These are phyloP conservation scores for Rhizoclosmatium sp. DNA, from an alignment of 192 early-diverging fungal species.

Conservation along the genomic window DNA sequence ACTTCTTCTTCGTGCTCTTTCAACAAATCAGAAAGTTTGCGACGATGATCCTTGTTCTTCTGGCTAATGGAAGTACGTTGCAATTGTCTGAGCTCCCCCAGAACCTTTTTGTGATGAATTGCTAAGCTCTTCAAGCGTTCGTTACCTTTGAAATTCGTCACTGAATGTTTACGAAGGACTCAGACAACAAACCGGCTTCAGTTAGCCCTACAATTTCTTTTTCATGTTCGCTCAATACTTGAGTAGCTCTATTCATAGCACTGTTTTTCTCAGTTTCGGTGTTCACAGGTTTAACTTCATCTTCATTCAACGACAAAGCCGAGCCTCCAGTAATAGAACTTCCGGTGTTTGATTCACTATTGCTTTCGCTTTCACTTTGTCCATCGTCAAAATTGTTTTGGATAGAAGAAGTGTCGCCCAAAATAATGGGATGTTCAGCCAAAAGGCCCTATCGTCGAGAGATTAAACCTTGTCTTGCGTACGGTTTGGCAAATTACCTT, in stretches of 20 bases:
- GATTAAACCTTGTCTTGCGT: background rate
- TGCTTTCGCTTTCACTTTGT: constrained; percentile 4
- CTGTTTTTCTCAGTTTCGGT: constrained; percentile 26
- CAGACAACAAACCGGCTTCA: constrained; percentile 14
- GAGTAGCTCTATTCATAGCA: constrained; percentile 22
- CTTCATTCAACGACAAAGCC: background rate
- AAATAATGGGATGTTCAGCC: constrained; percentile 35
- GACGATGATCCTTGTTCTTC: constrained; percentile 36
- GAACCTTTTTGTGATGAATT: constrained; percentile 33
- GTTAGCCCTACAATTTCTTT: constrained; percentile 7
- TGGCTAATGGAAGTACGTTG: constrained; percentile 4
- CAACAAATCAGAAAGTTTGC: constrained; percentile 33
- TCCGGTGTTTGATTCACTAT: constrained; percentile 1
- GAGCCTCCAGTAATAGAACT: constrained; percentile 13
- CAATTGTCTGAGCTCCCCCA: constrained; percentile 27
- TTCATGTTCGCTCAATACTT: constrained; percentile 21
- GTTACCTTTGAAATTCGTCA: constrained; percentile 15
- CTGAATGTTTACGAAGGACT: background rate
- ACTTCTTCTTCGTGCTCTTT: constrained; percentile 46
- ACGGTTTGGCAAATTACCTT: constrained; percentile 12
- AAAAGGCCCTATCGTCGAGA: constrained; percentile 17
- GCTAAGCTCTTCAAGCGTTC: constrained; percentile 25
- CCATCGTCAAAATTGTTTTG: background rate
- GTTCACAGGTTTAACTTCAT: background rate
- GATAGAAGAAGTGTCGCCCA: background rate